Conservation (phyloP, 169 alveolate species). For the Plasmodium fragile region DNA sequence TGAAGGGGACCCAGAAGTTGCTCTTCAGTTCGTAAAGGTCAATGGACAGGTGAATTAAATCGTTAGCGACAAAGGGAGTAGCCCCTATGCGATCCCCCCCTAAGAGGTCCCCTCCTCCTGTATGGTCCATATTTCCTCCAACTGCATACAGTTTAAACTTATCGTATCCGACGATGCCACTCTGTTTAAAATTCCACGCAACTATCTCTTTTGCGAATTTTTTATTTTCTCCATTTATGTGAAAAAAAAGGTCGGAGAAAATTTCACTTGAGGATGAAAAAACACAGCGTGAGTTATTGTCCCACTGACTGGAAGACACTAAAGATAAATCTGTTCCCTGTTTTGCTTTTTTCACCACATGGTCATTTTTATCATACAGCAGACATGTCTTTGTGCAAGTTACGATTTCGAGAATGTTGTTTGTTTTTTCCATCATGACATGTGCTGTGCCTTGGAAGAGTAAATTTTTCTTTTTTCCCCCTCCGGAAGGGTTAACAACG, state of each 20-base stretch:
- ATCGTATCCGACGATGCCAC: constrained; percentile 67
- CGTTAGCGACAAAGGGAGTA: constrained; percentile 31
- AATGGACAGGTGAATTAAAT: constrained; percentile 27
- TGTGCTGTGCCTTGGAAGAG: constrained; percentile 75
- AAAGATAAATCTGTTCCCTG: constrained; percentile 54
- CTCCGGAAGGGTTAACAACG: not conserved
- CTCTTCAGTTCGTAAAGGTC: constrained; percentile 60
- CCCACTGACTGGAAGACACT: constrained; percentile 66
- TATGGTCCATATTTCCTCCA: not conserved
- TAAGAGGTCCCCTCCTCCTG: not conserved
- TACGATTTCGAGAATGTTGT: constrained; percentile 28
- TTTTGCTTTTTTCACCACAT: constrained; percentile 12
- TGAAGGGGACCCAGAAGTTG: constrained; percentile 60
- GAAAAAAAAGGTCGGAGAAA: constrained; percentile 55
- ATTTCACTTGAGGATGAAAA: constrained; percentile 70
- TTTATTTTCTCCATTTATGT: constrained; percentile 24
- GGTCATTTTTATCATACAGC: constrained; percentile 17
- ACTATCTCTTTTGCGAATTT: constrained; percentile 18
- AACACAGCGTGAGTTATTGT: constrained; percentile 51
- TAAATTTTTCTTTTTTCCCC: not conserved
- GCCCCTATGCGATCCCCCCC: not conserved
- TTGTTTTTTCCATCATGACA: constrained; percentile 25
- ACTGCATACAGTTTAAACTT: constrained; percentile 43
- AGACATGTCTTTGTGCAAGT: constrained; percentile 49
- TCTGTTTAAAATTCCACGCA: constrained; percentile 66